Evolutionary conservation across 108 stramenopile genomes (phyloP), one percentile per base, ranked within the genome.

Genomic region (Nitzschia putrida): DNA sequence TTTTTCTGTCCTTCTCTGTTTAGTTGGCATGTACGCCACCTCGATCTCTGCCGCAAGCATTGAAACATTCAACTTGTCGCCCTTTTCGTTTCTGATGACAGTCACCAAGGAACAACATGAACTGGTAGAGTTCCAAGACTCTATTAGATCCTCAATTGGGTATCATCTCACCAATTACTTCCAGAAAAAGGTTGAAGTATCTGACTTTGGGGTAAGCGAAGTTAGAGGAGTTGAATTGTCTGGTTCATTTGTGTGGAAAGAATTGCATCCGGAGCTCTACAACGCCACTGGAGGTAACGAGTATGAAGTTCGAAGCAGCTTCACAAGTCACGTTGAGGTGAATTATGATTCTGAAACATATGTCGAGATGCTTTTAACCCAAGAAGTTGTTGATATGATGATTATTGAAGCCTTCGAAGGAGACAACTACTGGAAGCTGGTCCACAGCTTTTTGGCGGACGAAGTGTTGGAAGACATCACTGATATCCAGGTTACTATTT

Each of bases 321-420:
- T 45, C 21, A 22, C n/a, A 1, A 21, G 18, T 22, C 18, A 44
- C 18, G 0, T 63, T 20, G 61, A 63, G 45, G 22, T 63, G 21
- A 21, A 38, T 0, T 63, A 63, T 25, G n/a, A 22, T 13, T 2
- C 42, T 13, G 8, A 18, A 21, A 24, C 23, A 4, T 41, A 20
- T 47, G 21, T 21, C 0, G 20, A 63, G 10, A 11, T 43, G n/a
- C 61, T n/a, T 8, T 10, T 69, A 21, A 60, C 67, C 11, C 68
- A 63, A 24, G 53, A 63, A 8, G 26, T 69, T 8, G 66, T 77
- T 40, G 51, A 70, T 37, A 18, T 77, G n/a, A 49, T 71, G 16
- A 66, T 77, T 22, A 58, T 77, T 24, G 76, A 77, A 47, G 69
- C 69, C 23, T 77, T 77, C 42, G 44, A 77, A 71, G 53, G 53